Base-by-base conservation (phyloP, 2,329 filamentous ascomycete genomes). In the Fusarium kyushuense region DNA sequence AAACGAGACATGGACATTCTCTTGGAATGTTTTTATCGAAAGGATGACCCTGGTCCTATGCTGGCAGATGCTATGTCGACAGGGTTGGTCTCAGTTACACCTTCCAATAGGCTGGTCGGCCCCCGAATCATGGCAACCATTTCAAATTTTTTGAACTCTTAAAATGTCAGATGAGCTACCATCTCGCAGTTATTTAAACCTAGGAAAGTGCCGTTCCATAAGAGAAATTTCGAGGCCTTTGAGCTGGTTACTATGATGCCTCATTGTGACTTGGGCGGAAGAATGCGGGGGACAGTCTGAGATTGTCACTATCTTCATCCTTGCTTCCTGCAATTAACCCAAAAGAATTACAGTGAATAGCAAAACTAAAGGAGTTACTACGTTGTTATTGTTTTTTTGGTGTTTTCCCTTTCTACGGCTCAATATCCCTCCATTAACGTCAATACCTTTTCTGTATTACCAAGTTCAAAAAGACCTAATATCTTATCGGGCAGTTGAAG, bases 401-500 rank as follows among this genome's bases (percentile, higher is more conserved):
- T 19, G 10, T 19, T 36, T 36, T 10, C 11, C n/a, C 4, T 40
- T 10, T 27, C 27, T 42, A 5, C 6, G 5, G 6, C 16, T 19
- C 17, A 6, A 11, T 4, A 16, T 29, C 25, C 17, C 5, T 29
- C 17, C 17, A 43, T 43, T 5, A 27, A 43, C 5, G 29, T n/a
- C 6, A 17, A 29, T 21, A 21, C 17, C 21, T 23, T 25, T 32
- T 21, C 17, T 35, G 29, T 29, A 27, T 17, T 21, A 33, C 27
- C 8, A 23, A 36, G 43, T 17, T 11, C 7, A 41, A 16, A 42
- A 36, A 40, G 36, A 58, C 70, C 54, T 67, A 52, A 56, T 25
- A 32, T 53, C 58, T 49, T 33, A 57, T 48, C 46, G 46, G 32
- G 35, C 45, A 9, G 32, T 36, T 25, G 38, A 65, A 65, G 59